Evolutionary conservation across 1,284 basidiomycete genomes (phyloP), one percentile per base, ranked within the genome.

Genomic region (Gymnopus androsaceus): DNA sequence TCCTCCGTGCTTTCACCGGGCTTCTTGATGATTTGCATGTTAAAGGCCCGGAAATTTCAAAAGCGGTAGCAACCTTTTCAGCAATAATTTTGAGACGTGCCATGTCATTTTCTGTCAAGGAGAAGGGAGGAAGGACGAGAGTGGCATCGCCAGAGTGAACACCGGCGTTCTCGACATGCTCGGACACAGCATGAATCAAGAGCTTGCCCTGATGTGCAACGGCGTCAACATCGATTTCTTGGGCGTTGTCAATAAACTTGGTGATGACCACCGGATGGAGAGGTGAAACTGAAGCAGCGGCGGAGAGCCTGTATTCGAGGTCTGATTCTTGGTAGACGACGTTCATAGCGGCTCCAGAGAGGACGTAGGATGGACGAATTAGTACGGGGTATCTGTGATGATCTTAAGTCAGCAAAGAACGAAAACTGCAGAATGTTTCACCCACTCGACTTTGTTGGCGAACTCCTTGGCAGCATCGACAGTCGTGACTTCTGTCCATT

Each of bases 281-380:
- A 42, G 95, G 95, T 9, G 97, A 99, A 59, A 99, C 96, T 57
- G 91, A 86, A 42, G 97, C 93, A 11, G 97, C 97, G 11, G 92
- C 92, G 14, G 94, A 95, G 44, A 99, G 85, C 67, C 94, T 94
- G 76, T 97, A 88, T 65, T 96, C 90, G 45, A 99, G 81, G 8
- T 87, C 80, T 15, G 89, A 82, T 72, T 96, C 94, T 71, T 97
- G 94, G 73, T 91, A 92, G 33, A 99, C 95, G 51, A 99, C 95
- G 74, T 98, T 99, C 97, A 99, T 99, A 17, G 97, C 97, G 34
- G 97, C 96, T 59, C 97, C 97, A 9, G 95, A 99, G 36, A 99
- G 85, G 46, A 99, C 97, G 73, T 99, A 99, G 0, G 95, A 97
- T 7, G 95, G 95, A 51, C 95, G 92, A 65, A 98, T 94, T 53